Base-by-base conservation (phyloP, 148 eudicot genomes). In the Rhododendron henanense region DNA sequence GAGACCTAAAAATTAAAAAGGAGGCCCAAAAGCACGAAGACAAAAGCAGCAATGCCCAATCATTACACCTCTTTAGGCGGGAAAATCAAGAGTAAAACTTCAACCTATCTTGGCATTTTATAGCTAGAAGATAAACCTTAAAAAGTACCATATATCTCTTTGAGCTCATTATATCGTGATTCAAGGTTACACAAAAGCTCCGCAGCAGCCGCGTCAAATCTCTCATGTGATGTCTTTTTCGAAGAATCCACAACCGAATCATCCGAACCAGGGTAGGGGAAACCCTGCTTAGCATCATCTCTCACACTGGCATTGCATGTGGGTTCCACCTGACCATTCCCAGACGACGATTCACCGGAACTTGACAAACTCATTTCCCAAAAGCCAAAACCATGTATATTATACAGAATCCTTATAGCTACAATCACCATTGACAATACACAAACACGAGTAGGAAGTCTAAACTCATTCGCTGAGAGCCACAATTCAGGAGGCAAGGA, bases 361-460 rank as follows among this genome's bases (percentile, higher is more conserved):
- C 85, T 48, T 87, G 94, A 90, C 81, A 94, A 86, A 88, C 91
- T 87, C 84, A 45, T 85, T 91, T 97, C 99, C 99, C 98, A 97
- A 63, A 88, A 90, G 83, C 98, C 99, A 86, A 93, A 94, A 83
- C 98, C 98, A 90, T 97, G 92, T 57, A 95, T 88, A 82, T 97
- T 90, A 88, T 92, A 93, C 5, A 92, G 82, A 84, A 92, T 90
- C 91, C 98, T 90, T 87, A 95, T 87, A 47, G 98, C 82, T 71
- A 94, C 94, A 59, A 97, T 94, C 78, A 97, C 83, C 92, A 95
- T 89, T 55, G 99, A 93, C 93, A 94, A 90, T 83, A 96, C 97
- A 90, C 84, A 92, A 73, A 90, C 97, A 87, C 98, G 95, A 63
- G 95, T 87, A 31, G 98, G 98, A 88, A 93, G 87, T 87, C 93